phyloP scores from a whole-genome alignment of 352 stramenopile genomes.

The Globisporangium camurandrum region DNA sequence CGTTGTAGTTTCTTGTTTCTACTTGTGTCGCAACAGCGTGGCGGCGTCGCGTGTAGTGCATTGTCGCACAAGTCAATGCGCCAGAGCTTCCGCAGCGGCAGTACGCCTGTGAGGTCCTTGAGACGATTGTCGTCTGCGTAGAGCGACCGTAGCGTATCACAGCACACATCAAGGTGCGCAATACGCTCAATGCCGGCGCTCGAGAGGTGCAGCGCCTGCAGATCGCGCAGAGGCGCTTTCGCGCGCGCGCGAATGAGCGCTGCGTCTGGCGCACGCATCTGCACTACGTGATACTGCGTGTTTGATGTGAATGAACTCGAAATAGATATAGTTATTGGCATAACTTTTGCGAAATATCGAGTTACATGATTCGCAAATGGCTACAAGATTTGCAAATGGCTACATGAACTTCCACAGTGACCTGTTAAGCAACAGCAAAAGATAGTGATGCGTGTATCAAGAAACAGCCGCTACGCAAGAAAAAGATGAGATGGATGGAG shows the following conservation, averaged over 20 bases:
- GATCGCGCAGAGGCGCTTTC: constrained; percentile 34
- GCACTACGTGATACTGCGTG: no score
- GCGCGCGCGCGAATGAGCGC: constrained; percentile 44
- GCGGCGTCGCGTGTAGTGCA: constrained; percentile 13
- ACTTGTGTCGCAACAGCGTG: not conserved
- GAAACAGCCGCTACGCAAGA: no score
- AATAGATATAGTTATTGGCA: no score
- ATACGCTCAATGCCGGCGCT: constrained; percentile 41
- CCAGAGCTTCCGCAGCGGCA: constrained; percentile 36
- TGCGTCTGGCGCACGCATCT: constrained; percentile 34
- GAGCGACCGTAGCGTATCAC: constrained; percentile 28
- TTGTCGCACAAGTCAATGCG: constrained; percentile 47
- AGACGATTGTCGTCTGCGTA: constrained; percentile 49
- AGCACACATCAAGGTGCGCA: constrained; percentile 34
- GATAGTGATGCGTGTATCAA: no score
- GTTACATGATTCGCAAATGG: no score
- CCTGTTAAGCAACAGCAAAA: no score
- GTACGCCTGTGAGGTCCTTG: constrained; percentile 29
- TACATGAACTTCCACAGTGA: no score
- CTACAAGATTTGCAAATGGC: no score
- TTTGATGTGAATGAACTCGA: no score
- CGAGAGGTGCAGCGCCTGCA: constrained; percentile 49
- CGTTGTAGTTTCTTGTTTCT: constrained; percentile 7
- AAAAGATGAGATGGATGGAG: no score
- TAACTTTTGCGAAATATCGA: no score